Evolutionary conservation across 2,329 filamentous ascomycete genomes (phyloP), one percentile per base, ranked within the genome.

Genomic region (Colletotrichum truncatum): DNA sequence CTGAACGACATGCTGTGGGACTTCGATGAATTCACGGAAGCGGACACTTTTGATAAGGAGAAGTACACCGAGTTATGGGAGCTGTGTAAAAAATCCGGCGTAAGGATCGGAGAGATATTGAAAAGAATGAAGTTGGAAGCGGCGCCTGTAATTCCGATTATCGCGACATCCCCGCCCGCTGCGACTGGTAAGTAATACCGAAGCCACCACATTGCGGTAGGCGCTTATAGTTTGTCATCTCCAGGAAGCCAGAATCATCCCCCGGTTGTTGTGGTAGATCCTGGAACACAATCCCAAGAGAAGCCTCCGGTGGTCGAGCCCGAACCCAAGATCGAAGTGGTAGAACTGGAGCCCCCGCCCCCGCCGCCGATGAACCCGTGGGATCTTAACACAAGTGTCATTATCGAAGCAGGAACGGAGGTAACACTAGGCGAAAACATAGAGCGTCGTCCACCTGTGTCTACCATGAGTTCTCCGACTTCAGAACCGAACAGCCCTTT

Each of bases 11-110:
- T 86, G 23, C 73, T 87, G 6, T 88, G 85, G 80, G 85, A 85
- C 54, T 87, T 88, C 68, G 86, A 88, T 59, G 85, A 88, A 56
- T 86, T 78, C 67, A 73, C 83, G 66, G 82, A 85, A 52, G 69
- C 75, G 12, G 81, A 84, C 32, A 78, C 78, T 23, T 88, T 87
- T 66, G 83, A 87, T n/a, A 73, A 76, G 25, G 78, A 77, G 16
- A 84, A 83, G 66, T 88, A 83, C 57, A 73, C 77, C 16, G 79
- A 84, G 67, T 75, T 87, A 4, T 82, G 84, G 69, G 78, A 78
- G 36, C 70, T 81, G 5, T 84, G 83, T 14, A 80, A 84, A 57
- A 81, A 81, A 53, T 79, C 81, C 1, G 84, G 85, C 2, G 80
- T 83, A 1, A 78, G 77, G 53, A 81, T 87, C 11, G 75, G 80